Conservation (phyloP, 2,329 filamentous ascomycete genomes). For the Sclerotinia trifoliorum region DNA sequence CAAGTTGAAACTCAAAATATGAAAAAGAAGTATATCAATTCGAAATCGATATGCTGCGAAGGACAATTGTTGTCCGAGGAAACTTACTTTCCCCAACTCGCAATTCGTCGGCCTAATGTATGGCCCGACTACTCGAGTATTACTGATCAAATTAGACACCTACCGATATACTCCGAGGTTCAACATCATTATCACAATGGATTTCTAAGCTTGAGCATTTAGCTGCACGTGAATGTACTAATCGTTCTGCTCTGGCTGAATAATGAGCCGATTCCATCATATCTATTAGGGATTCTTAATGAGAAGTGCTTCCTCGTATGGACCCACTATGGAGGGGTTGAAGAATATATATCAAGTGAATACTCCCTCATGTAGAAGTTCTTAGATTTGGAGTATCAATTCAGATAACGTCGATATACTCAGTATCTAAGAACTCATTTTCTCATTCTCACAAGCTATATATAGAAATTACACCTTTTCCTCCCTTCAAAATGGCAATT, state of each 20-base stretch:
- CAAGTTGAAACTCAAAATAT: no score
- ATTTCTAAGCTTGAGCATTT: not conserved
- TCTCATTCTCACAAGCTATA: not conserved
- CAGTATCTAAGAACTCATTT: not conserved
- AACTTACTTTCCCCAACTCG: no score
- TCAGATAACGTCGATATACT: not conserved
- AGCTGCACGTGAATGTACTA: not conserved
- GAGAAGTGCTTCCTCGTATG: not conserved
- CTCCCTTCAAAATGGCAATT: conserved; percentile 29
- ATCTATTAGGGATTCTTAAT: not conserved
- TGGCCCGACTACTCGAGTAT: no score
- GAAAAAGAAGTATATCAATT: no score
- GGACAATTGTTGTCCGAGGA: no score
- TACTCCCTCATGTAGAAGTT: not conserved
- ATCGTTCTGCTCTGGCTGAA: not conserved
- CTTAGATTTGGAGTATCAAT: not conserved
- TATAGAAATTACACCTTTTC: not conserved
- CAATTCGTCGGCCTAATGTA: no score
- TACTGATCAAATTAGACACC: no score
- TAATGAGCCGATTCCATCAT: not conserved
- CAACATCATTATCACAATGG: not conserved
- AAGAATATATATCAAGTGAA: not conserved
- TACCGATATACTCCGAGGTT: no score
- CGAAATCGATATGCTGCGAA: no score
- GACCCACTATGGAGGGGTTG: not conserved